phyloP scores from a whole-genome alignment of 768 basidiomycete genomes.

The Rossbeevera mucosa region DNA sequence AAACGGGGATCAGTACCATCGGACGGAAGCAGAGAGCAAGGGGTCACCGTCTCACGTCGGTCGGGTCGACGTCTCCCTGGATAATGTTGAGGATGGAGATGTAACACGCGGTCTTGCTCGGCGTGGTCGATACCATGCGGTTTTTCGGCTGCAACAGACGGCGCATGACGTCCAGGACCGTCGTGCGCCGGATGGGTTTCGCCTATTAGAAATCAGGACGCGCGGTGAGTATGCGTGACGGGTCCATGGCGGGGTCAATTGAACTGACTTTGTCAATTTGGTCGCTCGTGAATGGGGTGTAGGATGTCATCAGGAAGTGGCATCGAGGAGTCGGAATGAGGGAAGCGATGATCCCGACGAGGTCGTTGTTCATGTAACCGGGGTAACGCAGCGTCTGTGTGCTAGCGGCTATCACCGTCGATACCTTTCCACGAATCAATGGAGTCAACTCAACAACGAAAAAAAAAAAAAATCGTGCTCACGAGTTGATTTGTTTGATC shows the following conservation, averaged over 20 bases:
- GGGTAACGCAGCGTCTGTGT: conserved; percentile 97
- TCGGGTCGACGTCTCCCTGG: conserved; percentile 97
- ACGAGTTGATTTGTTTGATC: conserved; percentile 92
- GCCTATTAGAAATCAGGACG: conserved; percentile 53
- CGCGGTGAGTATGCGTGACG: neutral
- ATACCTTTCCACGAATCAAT: conserved; percentile 50
- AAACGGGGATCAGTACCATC: neutral
- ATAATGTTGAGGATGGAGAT: conserved; percentile 98
- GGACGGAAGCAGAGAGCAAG: neutral
- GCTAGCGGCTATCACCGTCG: conserved; percentile 96
- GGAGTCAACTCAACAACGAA: neutral
- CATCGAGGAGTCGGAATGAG: conserved; percentile 96
- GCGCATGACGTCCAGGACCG: conserved; percentile 98
- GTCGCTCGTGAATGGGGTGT: conserved; percentile 97
- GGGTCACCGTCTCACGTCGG: conserved; percentile 56
- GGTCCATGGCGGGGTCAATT: neutral
- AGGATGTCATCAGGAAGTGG: conserved; percentile 98
- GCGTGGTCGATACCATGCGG: conserved; percentile 93
- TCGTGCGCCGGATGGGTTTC: conserved; percentile 92
- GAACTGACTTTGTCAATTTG: conserved; percentile 84
- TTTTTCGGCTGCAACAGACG: conserved; percentile 97
- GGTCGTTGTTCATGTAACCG: conserved; percentile 99
- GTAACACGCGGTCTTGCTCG: conserved; percentile 89
- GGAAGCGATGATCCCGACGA: conserved; percentile 94
- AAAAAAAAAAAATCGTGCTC: conserved; percentile 16